These are phyloP conservation scores for Cucumis sativus DNA, from an alignment of 306 rosid species.

Conservation along the genomic window DNA sequence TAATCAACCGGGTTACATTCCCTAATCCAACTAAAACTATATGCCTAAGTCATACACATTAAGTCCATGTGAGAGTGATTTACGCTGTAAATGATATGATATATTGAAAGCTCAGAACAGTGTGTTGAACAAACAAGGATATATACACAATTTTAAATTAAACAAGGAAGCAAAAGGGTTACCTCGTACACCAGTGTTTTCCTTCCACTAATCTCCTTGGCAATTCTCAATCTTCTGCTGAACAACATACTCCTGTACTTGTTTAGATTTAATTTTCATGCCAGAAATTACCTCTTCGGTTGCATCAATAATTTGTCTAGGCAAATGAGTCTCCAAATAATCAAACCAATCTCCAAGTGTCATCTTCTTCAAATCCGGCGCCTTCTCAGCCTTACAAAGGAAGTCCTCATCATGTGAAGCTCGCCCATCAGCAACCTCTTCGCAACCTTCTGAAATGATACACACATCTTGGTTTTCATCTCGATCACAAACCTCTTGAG, in stretches of 20 bases:
- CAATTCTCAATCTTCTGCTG: slow-evolving; percentile 26
- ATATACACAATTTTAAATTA: background rate
- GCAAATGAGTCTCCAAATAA: slow-evolving; percentile 48
- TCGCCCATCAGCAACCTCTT: slow-evolving; percentile 7
- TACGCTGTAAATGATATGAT: background rate
- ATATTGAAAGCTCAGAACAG: background rate
- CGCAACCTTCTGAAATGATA: slow-evolving; percentile 9
- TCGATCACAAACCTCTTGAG: background rate
- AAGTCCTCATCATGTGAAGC: slow-evolving; percentile 10
- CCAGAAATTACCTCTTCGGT: slow-evolving; percentile 49
- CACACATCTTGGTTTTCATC: background rate
- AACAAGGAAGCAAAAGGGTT: background rate
- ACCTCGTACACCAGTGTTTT: background rate
- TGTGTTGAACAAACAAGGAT: background rate
- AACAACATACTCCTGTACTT: slow-evolving; percentile 32
- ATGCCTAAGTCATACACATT: background rate
- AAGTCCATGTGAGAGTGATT: background rate
- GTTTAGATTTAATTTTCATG: slow-evolving; percentile 39
- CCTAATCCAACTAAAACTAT: background rate
- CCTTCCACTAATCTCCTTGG: slow-evolving; percentile 9
- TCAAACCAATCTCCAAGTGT: slow-evolving; percentile 69
- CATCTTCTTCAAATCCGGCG: slow-evolving; percentile 48
- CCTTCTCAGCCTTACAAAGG: slow-evolving; percentile 3
- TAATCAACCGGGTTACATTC: background rate
- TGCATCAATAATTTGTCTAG: slow-evolving; percentile 40